Percentiles rank a stretch among this genome's conserved stretches.
Conservation (phyloP, 208 protist species). For the Wallacemonas sp. region DNA sequence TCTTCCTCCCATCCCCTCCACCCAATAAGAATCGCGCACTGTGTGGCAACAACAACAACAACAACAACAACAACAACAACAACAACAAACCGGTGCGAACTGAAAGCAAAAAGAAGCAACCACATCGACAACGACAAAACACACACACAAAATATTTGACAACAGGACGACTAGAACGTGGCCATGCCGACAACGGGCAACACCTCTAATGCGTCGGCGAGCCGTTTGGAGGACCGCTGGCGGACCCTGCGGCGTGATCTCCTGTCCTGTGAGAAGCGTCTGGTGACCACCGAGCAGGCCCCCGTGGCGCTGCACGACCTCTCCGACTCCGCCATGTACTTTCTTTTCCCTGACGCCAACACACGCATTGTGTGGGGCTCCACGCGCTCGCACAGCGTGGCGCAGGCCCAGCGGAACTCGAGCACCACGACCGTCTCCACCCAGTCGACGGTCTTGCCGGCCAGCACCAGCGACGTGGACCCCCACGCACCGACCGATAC, state of each 20-base stretch:
- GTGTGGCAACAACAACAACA: no score
- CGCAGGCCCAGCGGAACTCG: neutral
- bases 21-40: no score
- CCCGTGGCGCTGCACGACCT: neutral
- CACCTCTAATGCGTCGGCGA: neutral
- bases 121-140: slow-evolving; percentile 20
- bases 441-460: neutral
- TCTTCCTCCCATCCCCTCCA: no score
- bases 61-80: no score
- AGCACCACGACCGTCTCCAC: neutral
- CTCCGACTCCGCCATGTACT: slow-evolving; percentile 5
- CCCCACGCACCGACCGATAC: neutral
- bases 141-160: no score
- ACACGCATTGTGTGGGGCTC: slow-evolving; percentile 4
- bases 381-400: neutral
- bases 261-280: neutral
- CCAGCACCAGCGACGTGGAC: neutral
- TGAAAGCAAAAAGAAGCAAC: no score
- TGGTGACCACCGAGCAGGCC: neutral
- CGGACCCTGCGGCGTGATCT: neutral
- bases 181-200: neutral
- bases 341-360: neutral
- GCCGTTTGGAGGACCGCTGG: neutral
- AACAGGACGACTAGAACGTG: no score
- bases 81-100: no score